Percentiles rank a stretch among this genome's conserved stretches.
These are phyloP conservation scores for Dactylella cylindrospora DNA, from an alignment of 2,329 filamentous ascomycete genomes.

Conservation along the genomic window DNA sequence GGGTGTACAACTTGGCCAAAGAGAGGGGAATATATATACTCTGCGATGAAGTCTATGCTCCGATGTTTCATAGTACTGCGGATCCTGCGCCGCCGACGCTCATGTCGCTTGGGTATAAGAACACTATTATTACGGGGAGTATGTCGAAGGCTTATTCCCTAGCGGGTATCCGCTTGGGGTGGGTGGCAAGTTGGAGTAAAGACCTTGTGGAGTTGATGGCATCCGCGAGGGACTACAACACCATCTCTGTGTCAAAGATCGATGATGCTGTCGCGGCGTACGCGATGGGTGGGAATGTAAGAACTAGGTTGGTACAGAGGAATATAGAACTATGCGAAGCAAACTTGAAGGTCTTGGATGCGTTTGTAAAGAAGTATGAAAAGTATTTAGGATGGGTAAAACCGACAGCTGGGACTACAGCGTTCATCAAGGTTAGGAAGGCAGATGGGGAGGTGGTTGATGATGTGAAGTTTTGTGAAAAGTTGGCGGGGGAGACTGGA, in stretches of 20 bases:
- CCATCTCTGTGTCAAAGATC: constrained; percentile 79
- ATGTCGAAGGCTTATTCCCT: constrained; percentile 84
- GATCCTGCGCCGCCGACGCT: constrained; percentile 48
- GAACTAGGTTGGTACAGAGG: constrained; percentile 64
- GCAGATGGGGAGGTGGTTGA: constrained; percentile 63
- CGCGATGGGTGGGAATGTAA: constrained; percentile 66
- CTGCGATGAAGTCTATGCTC: constrained; percentile 80
- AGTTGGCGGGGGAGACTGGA: constrained; percentile 67
- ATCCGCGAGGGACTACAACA: constrained; percentile 74
- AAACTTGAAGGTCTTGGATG: constrained; percentile 67
- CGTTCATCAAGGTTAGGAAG: constrained; percentile 64
- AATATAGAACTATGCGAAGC: constrained; percentile 68
- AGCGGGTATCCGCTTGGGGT: constrained; percentile 78
- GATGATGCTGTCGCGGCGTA: constrained; percentile 77
- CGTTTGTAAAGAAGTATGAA: constrained; percentile 66
- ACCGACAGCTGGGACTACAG: constrained; percentile 76
- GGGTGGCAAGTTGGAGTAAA: constrained; percentile 70
- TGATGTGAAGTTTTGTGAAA: constrained; percentile 70
- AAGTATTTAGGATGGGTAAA: constrained; percentile 69
- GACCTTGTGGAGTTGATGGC: constrained; percentile 66
- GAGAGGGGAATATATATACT: constrained; percentile 67
- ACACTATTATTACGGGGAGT: constrained; percentile 72
- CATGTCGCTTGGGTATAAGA: constrained; percentile 62
- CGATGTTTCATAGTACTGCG: constrained; percentile 69
- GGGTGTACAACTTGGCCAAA: constrained; percentile 65